Percentiles rank a stretch among this genome's conserved stretches.
Conservation (phyloP, 257 asterid genomes). For the Solanum lignicaule region DNA sequence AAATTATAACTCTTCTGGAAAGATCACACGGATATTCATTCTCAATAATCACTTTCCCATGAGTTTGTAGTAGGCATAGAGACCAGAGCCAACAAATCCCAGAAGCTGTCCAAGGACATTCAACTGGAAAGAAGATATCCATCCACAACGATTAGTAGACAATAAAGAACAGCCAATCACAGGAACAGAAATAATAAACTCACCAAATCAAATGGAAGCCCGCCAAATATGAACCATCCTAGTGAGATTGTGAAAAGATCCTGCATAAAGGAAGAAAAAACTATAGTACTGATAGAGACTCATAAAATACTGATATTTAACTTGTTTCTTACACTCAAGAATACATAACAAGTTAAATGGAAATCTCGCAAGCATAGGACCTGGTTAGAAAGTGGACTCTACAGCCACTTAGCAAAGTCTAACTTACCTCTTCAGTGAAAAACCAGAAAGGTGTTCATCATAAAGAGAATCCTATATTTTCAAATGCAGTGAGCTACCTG, state of each 20-base stretch:
- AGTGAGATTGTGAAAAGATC: constrained; percentile 76
- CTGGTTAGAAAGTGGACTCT: neutral
- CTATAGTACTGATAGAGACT: neutral
- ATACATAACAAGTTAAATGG: neutral
- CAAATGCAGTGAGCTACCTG: neutral
- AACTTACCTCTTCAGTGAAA: neutral
- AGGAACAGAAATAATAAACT: constrained; percentile 13
- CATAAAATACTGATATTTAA: neutral
- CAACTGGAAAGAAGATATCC: constrained; percentile 42
- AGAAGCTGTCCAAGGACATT: constrained; percentile 69
- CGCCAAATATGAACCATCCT: constrained; percentile 87
- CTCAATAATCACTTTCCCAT: constrained; percentile 38
- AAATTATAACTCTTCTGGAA: neutral
- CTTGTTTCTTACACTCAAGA: neutral
- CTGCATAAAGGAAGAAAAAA: constrained; percentile 19
- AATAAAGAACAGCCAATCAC: neutral
- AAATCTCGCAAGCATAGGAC: neutral
- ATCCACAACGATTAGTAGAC: neutral
- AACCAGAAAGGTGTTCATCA: neutral
- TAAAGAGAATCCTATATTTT: neutral
- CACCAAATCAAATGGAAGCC: constrained; percentile 85
- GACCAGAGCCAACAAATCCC: constrained; percentile 72
- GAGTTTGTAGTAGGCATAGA: constrained; percentile 68
- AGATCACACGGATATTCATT: neutral
- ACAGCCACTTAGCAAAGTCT: neutral